These are phyloP conservation scores for Aspergillus tamarii DNA, from an alignment of 2,329 filamentous ascomycete genomes.

Conservation along the genomic window DNA sequence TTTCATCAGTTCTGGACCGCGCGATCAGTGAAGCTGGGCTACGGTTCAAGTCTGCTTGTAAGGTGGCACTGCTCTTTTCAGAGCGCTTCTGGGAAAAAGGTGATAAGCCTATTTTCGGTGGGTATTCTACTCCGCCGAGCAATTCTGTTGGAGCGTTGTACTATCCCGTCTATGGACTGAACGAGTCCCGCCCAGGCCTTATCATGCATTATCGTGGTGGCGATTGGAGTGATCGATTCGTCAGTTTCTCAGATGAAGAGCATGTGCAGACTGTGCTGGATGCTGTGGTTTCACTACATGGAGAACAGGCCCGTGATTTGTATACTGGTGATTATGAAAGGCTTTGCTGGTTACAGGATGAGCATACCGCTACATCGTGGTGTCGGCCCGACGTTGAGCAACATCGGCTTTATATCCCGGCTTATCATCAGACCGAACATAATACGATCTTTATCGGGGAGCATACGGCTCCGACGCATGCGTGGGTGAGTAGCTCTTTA, in stretches of 20 bases:
- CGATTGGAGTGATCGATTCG: slow-evolving; percentile 37
- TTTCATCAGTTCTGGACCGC: slow-evolving; percentile 33
- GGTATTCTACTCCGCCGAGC: slow-evolving; percentile 30
- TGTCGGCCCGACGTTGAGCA: slow-evolving; percentile 34
- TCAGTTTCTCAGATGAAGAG: slow-evolving; percentile 33
- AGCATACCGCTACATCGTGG: slow-evolving; percentile 34
- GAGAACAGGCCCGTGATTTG: slow-evolving; percentile 27
- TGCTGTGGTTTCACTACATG: slow-evolving; percentile 33
- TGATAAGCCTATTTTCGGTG: slow-evolving; percentile 34
- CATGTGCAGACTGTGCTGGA: slow-evolving; percentile 33
- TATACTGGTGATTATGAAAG: slow-evolving; percentile 39
- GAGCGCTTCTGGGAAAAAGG: slow-evolving; percentile 40
- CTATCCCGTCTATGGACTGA: slow-evolving; percentile 37
- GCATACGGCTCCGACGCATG: slow-evolving; percentile 40
- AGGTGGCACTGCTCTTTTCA: slow-evolving; percentile 36
- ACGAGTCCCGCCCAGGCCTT: slow-evolving; percentile 35
- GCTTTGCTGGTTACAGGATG: slow-evolving; percentile 39
- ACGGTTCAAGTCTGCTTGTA: slow-evolving; percentile 37
- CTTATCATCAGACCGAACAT: slow-evolving; percentile 37
- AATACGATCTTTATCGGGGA: slow-evolving; percentile 43
- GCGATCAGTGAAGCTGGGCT: slow-evolving; percentile 31
- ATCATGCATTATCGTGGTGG: slow-evolving; percentile 36
- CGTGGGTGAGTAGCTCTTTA: slow-evolving; percentile 36
- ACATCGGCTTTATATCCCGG: slow-evolving; percentile 38
- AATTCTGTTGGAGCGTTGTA: slow-evolving; percentile 33